Percentiles rank a stretch among this genome's conserved stretches.
Conservation (phyloP, 2,329 filamentous ascomycete species). For the Diaporthe citrichinensis region DNA sequence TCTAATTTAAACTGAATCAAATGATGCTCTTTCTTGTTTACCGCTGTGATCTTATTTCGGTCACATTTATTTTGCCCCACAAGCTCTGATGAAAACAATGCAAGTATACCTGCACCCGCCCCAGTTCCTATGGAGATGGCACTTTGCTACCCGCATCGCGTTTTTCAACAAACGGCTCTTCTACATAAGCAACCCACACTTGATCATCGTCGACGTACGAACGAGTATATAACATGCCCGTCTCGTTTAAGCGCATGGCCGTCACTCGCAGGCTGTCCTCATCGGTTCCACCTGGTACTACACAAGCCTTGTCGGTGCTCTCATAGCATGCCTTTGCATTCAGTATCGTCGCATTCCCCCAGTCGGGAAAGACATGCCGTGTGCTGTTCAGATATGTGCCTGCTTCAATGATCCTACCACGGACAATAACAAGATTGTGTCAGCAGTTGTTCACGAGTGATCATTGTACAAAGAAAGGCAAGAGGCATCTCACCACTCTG, state of each 20-base stretch:
- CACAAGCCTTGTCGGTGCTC: background rate
- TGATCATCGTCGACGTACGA: background rate
- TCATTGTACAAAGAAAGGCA: background rate
- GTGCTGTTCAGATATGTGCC: conserved; percentile 31
- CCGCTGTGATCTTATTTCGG: too few relatives aligned
- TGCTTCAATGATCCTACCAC: conserved; percentile 3
- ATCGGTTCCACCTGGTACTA: background rate
- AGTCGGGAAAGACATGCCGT: conserved; percentile 26
- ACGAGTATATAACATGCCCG: conserved; percentile 6
- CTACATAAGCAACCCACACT: conserved; percentile 27
- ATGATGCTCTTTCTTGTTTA: background rate
- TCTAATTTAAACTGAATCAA: background rate
- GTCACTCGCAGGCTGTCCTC: background rate
- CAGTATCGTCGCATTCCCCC: conserved; percentile 27
- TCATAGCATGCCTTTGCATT: conserved; percentile 17
- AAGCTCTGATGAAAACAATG: background rate
- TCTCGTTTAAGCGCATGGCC: conserved; percentile 29
- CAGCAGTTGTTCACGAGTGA: background rate
- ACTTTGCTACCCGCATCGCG: background rate
- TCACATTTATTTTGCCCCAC: background rate
- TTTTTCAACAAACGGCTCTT: background rate
- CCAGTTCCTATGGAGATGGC: background rate
- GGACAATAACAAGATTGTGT: background rate
- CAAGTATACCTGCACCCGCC: background rate
- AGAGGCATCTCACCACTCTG: background rate